Evolutionary conservation across 805 yeast genomes (phyloP).

Genomic region (Metschnikowia lunata): DNA sequence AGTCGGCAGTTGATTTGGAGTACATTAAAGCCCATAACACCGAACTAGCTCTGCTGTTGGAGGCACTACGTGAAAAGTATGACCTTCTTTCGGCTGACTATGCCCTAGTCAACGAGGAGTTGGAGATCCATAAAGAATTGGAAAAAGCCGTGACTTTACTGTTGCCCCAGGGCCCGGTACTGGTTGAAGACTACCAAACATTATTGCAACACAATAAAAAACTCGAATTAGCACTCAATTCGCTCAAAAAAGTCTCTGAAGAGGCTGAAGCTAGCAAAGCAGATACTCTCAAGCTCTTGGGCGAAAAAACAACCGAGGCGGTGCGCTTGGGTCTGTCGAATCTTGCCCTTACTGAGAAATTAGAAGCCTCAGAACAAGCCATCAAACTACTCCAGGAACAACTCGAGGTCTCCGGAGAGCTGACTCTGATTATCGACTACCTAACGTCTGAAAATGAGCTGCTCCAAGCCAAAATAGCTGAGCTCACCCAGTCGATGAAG

Average conservation of each 20-base stretch:
- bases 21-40: constrained; percentile 33
- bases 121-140: constrained; percentile 34
- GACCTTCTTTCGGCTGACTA: constrained; percentile 27
- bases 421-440: constrained; percentile 33
- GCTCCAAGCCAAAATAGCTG: constrained; percentile 29
- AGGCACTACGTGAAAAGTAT: constrained; percentile 25
- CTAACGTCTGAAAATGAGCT: constrained; percentile 33
- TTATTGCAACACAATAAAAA: constrained; percentile 31
- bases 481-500: constrained; percentile 33
- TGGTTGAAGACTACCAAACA: constrained; percentile 18
- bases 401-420: constrained; percentile 31
- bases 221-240: constrained; percentile 40
- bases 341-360: constrained; percentile 5
- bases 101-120: constrained; percentile 31
- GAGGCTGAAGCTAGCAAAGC: constrained; percentile 23
- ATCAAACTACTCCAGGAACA: constrained; percentile 28
- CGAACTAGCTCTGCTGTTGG: constrained; percentile 23
- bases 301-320: not conserved
- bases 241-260: constrained; percentile 22
- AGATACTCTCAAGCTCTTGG: constrained; percentile 16
- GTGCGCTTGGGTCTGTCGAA: constrained; percentile 1
- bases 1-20: constrained; percentile 42
- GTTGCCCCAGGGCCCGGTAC: constrained; percentile 10
- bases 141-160: constrained; percentile 27
- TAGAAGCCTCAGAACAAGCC: constrained; percentile 20